Base-by-base conservation (phyloP, 208 protist genomes). In the Acanthamoeba healyi region DNA sequence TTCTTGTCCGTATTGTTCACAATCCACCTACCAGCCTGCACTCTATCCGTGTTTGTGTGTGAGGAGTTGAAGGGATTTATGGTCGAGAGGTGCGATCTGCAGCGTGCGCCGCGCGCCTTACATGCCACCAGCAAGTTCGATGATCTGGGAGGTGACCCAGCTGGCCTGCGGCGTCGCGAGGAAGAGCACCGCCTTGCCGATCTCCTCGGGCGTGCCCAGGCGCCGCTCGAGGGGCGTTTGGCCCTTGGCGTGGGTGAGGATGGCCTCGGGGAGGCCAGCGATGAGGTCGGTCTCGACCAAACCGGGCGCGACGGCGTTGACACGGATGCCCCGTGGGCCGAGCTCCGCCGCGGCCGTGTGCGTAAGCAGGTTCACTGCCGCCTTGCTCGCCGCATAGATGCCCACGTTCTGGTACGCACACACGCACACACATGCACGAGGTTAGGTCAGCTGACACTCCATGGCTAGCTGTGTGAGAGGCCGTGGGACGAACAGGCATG, bases 251-350 rank as follows among this genome's bases (percentile, higher is more conserved):
- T 10, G 1, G 17, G 29, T 15, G 7, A 15, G 22, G 14, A 77
- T 26, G 10, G 17, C 22, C 0, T 77, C 67, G 0, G 67, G 15
- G 67, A 26, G 17, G 3, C 17, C 34, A 0, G 0, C 2, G 34
- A 0, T 32, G n/a, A 77, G 36, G 67, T 77, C 67, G 32, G 67
- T 77, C 0, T 22, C 22, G 1, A 77, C 36, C 32, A 40, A 1
- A 15, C 67, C 79, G 1, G 79, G 79, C 34, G 79, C 0, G 17
- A 87, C 38, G n/a, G 42, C 29, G 79, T 87, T 87, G 42, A 87
- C 79, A 6, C 79, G 32, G 44, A 87, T 87, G 36, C 79, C 79
- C 10, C 51, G 26, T 15, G 79, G 46, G n/a, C 79, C 79, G 5
- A 87, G 51, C 79, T 87, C 79, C 12, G 67, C 2, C 24, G 79